These are phyloP conservation scores for Fusarium decemcellulare DNA, from an alignment of 2,329 filamentous ascomycete genomes.

Conservation along the genomic window DNA sequence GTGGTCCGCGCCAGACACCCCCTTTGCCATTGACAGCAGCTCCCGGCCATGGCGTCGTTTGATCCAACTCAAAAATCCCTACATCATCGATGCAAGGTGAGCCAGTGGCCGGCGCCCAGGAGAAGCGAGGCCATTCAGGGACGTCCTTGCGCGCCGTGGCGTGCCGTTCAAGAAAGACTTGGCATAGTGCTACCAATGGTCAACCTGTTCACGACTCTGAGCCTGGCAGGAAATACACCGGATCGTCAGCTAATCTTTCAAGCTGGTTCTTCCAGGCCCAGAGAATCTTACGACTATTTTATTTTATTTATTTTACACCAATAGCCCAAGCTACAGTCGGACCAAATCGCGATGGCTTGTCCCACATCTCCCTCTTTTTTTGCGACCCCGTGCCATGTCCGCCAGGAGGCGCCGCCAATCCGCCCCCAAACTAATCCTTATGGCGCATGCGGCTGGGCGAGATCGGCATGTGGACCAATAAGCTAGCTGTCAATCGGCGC, in stretches of 20 bases:
- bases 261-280: no score
- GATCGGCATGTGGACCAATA: slow-evolving; percentile 22
- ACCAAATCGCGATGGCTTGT: no score
- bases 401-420: slow-evolving; percentile 21
- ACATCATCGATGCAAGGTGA: slow-evolving; percentile 9
- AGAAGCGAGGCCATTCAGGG: slow-evolving; percentile 29
- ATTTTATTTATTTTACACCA: no score
- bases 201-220: no score
- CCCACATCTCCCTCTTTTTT: no score
- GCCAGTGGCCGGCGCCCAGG: not conserved
- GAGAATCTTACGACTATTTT: no score
- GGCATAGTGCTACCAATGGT: no score
- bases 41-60: slow-evolving; percentile 3
- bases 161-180: no score
- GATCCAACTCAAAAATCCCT: not conserved
- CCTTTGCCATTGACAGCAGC: slow-evolving; percentile 9
- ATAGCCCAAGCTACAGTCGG: no score
- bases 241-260: no score
- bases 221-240: no score
- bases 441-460: slow-evolving; percentile 15
- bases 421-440: slow-evolving; percentile 15
- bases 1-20: not conserved
- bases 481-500: not conserved
- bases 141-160: not conserved
- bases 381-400: slow-evolving; percentile 15